Base-by-base conservation (phyloP, 768 basidiomycete species). In the Rickenella mellea region DNA sequence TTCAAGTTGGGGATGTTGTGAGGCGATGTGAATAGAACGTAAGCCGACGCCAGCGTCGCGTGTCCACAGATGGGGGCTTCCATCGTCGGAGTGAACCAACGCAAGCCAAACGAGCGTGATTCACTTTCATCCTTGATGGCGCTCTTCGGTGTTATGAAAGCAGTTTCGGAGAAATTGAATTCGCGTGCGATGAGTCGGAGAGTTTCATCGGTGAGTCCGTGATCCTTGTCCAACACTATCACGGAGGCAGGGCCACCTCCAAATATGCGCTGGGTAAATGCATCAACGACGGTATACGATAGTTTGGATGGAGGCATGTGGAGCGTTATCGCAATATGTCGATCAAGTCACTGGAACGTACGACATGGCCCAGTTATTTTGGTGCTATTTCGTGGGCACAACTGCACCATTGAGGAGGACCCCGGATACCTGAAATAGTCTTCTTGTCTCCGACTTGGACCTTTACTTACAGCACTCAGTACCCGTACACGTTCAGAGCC, bases 181-280 rank as follows among this genome's bases (percentile, higher is more conserved):
- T 69, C 71, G 39, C 50, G 53, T 2, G 71, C 60, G 19, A 71
- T 61, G 14, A 55, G 52, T 37, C 48, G 50, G 10, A 70, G 56
- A 6, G 49, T 51, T 3, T 15, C 24, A 22, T 36, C 33, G 41
- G 68, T 61, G 33, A 36, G 33, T 22, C 24, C 19, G 12, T 19
- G 33, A 10, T 22, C 33, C 10, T 5, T 11, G 19, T 36, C 24
- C 6, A 65, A 48, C 45, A 69, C 60, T 39, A 68, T 54, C 31
- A 71, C 54, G 4, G 57, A 60, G 4, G 71, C 69, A 0, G 71
- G 70, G 47, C 73, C 73, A 2, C 73, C 70, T 11, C 58, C 57
- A 51, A 69, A 58, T 40, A 67, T 42, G 47, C 62, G 46, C 44
- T 55, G 51, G 48, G 75, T 48, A 55, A 73, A 64, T 45, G 75